Evolutionary conservation across 768 basidiomycete genomes (phyloP).

Genomic region (Russula lepida): DNA sequence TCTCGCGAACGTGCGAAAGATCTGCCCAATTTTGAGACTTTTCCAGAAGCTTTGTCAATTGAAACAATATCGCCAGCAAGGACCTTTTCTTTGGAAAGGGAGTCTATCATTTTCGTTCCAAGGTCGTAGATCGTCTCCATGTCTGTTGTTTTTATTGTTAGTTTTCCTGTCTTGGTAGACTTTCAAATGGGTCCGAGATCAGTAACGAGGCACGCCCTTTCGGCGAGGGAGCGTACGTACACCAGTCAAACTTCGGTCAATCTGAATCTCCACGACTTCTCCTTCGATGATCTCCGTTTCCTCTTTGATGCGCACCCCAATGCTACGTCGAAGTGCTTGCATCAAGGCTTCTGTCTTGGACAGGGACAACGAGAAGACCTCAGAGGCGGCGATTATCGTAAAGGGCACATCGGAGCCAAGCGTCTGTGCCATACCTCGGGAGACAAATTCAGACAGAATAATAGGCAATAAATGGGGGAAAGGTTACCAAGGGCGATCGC

Average conservation of each 20-base stretch:
- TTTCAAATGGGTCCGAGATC: constrained; percentile 26
- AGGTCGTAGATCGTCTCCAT: constrained; percentile 99
- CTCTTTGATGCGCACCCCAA: constrained; percentile 95
- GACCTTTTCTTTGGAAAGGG: constrained; percentile 94
- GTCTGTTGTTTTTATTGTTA: constrained; percentile 97
- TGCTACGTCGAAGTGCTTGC: constrained; percentile 91
- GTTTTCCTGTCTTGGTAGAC: constrained; percentile 96
- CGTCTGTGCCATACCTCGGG: constrained; percentile 88
- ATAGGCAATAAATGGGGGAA: not conserved
- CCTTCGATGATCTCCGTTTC: constrained; percentile 97
- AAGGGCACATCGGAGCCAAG: constrained; percentile 93
- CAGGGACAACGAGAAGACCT: constrained; percentile 97
- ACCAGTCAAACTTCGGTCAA: constrained; percentile 93
- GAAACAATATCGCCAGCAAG: constrained; percentile 90
- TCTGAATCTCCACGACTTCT: constrained; percentile 97
- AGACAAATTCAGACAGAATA: not conserved
- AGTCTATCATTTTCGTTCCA: constrained; percentile 98
- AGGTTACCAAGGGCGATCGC: constrained; percentile 89
- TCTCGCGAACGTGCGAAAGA: constrained; percentile 96
- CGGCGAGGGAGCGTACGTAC: constrained; percentile 39
- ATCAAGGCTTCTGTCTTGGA: constrained; percentile 97
- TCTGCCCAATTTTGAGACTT: constrained; percentile 91
- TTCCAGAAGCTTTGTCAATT: constrained; percentile 96
- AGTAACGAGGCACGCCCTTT: not conserved
- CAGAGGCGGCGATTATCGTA: constrained; percentile 95